These are phyloP conservation scores for Colletotrichum sp. DNA, from an alignment of 2,329 filamentous ascomycete genomes.

Conservation along the genomic window DNA sequence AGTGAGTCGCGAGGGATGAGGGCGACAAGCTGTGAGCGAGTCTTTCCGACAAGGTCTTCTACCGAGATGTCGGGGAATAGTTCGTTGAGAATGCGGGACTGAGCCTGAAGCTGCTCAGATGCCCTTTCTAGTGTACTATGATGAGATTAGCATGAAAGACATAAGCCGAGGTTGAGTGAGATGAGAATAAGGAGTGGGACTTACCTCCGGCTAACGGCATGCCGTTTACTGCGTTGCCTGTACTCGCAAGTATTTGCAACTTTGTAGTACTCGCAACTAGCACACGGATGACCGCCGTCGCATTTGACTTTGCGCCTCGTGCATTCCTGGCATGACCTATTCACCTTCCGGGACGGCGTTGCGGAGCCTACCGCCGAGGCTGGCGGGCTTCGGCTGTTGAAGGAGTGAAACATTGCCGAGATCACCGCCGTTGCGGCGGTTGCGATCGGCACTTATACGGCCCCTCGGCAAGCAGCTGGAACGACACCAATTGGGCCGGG, in stretches of 20 bases:
- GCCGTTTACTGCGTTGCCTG: slow-evolving; percentile 32
- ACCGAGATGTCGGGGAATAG: slow-evolving; percentile 25
- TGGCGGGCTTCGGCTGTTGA: slow-evolving; percentile 3
- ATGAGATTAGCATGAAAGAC: neutral
- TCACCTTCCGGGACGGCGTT: slow-evolving; percentile 18
- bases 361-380: neutral
- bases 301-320: slow-evolving; percentile 40
- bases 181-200: neutral
- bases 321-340: slow-evolving; percentile 31
- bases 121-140: slow-evolving; percentile 29
- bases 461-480: neutral
- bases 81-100: slow-evolving; percentile 25
- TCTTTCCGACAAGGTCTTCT: slow-evolving; percentile 25
- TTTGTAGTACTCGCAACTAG: slow-evolving; percentile 41
- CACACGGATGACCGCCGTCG: slow-evolving; percentile 40
- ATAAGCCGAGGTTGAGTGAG: neutral
- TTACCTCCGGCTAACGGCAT: slow-evolving; percentile 33
- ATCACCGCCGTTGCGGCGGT: neutral
- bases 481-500: neutral
- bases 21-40: slow-evolving; percentile 24
- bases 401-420: slow-evolving; percentile 16
- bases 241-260: slow-evolving; percentile 30
- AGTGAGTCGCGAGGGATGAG: slow-evolving; percentile 12
- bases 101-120: slow-evolving; percentile 26
- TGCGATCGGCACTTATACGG: slow-evolving; percentile 2